Evolutionary conservation across 192 early-diverging fungal genomes (phyloP).

Genomic region (Powellomyces hirtus): DNA sequence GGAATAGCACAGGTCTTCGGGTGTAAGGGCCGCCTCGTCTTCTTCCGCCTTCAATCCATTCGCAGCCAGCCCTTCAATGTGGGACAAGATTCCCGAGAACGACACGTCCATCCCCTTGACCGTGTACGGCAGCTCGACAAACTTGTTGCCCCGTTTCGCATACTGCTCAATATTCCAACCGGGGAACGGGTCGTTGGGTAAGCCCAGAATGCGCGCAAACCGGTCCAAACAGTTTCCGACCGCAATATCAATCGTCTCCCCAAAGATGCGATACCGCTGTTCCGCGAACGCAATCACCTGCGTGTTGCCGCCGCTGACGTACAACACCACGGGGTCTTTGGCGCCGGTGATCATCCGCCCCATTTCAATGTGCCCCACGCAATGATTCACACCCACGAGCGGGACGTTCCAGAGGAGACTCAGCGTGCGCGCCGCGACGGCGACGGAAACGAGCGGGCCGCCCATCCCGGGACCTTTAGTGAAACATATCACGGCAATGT

Average conservation of each 20-base stretch:
- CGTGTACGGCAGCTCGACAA: constrained; percentile 88
- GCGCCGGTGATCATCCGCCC: constrained; percentile 95
- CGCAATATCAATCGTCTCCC: constrained; percentile 97
- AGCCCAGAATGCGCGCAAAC: constrained; percentile 89
- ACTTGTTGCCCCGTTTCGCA: constrained; percentile 86
- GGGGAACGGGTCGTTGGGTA: constrained; percentile 95
- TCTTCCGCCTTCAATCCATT: constrained; percentile 8
- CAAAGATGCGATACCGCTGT: constrained; percentile 89
- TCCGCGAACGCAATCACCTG: constrained; percentile 98
- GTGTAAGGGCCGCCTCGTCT: constrained; percentile 35
- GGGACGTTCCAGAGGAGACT: constrained; percentile 89
- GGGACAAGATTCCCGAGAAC: constrained; percentile 92
- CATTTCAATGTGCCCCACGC: constrained; percentile 99
- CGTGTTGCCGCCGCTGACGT: constrained; percentile 98
- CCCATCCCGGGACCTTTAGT: constrained; percentile 99
- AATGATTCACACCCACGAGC: constrained; percentile 95
- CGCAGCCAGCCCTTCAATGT: constrained; percentile 68
- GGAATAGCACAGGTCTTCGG: constrained; percentile 94
- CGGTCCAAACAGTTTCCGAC: constrained; percentile 98
- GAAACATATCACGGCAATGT: constrained; percentile 91
- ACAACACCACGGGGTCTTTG: constrained; percentile 90
- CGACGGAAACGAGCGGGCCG: constrained; percentile 87
- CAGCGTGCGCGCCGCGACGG: constrained; percentile 89
- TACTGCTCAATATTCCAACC: constrained; percentile 98
- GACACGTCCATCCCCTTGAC: constrained; percentile 99